phyloP scores from a whole-genome alignment of 192 early-diverging fungal genomes.

The Podila horticola region DNA sequence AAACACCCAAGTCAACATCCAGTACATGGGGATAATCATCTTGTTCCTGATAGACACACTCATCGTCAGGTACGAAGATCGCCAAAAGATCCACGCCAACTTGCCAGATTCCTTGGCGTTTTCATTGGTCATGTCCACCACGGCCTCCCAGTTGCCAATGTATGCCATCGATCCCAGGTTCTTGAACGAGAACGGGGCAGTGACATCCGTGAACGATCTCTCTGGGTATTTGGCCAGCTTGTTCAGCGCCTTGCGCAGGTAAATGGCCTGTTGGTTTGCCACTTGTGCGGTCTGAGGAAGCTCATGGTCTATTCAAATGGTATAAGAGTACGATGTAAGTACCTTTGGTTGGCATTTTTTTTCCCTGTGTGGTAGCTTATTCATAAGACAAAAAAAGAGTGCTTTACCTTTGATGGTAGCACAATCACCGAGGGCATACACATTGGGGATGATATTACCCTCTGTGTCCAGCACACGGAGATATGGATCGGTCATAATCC shows the following conservation, averaged over 20 bases:
- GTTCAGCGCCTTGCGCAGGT: slow-evolving; percentile 65
- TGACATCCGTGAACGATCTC: slow-evolving; percentile 19
- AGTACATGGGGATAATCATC: slow-evolving; percentile 78
- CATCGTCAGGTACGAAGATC: slow-evolving; percentile 78
- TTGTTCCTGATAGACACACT: slow-evolving; percentile 74
- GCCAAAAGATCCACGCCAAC: slow-evolving; percentile 75
- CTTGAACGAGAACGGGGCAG: slow-evolving; percentile 64
- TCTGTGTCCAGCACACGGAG: slow-evolving; percentile 77
- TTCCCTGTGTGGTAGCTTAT: neutral
- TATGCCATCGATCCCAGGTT: slow-evolving; percentile 78
- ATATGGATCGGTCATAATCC: slow-evolving; percentile 79
- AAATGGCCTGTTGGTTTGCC: slow-evolving; percentile 79
- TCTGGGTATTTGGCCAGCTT: slow-evolving; percentile 48
- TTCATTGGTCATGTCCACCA: slow-evolving; percentile 67
- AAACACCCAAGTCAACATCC: slow-evolving; percentile 63
- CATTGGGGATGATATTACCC: slow-evolving; percentile 48
- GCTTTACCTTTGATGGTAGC: slow-evolving; percentile 73
- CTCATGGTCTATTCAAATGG: slow-evolving; percentile 56
- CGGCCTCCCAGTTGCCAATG: slow-evolving; percentile 67
- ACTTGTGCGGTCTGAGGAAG: slow-evolving; percentile 90
- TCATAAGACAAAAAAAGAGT: neutral
- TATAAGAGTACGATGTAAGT: neutral
- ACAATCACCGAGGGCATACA: slow-evolving; percentile 92
- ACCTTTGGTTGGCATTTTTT: neutral
- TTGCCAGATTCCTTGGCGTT: slow-evolving; percentile 59